Percentiles rank a stretch among this genome's conserved stretches.
These are phyloP conservation scores for Poa pratensis DNA, from an alignment of 176 grass and related monocot species.

Conservation along the genomic window DNA sequence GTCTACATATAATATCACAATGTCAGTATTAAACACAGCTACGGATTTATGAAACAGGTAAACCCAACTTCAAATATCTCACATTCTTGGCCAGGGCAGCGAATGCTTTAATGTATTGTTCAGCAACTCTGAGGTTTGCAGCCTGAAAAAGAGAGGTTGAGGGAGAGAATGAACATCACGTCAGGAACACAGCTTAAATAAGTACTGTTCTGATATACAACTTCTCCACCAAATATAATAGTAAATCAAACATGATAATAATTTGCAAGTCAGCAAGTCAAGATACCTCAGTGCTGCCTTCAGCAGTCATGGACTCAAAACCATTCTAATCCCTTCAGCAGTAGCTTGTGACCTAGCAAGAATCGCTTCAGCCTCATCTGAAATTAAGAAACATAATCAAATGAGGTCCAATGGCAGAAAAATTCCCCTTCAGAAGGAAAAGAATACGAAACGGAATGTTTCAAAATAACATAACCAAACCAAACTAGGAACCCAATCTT, in stretches of 20 bases:
- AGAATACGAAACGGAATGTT: slow-evolving; percentile 6
- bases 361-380: slow-evolving; percentile 92
- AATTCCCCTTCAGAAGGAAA: not conserved
- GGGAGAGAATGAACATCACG: slow-evolving; percentile 11
- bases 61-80: slow-evolving; percentile 11
- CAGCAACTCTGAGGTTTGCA: slow-evolving; percentile 79
- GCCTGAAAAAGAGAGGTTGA: slow-evolving; percentile 47
- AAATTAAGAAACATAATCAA: slow-evolving; percentile 28
- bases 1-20: slow-evolving; percentile 46
- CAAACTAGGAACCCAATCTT: slow-evolving; percentile 24
- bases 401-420: not conserved
- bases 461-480: slow-evolving; percentile 6
- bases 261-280: not conserved
- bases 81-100: slow-evolving; percentile 76
- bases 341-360: slow-evolving; percentile 83
- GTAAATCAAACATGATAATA: not conserved
- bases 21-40: slow-evolving; percentile 23
- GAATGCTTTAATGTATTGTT: slow-evolving; percentile 89
- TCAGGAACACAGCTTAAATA: not conserved
- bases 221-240: not conserved
- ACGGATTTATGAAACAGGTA: not conserved
- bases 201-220: slow-evolving; percentile 9
- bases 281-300: slow-evolving; percentile 82
- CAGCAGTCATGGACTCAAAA: slow-evolving; percentile 67
- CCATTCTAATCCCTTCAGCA: slow-evolving; percentile 69